Evolutionary conservation across 306 rosid genomes (phyloP).

Genomic region (Cucurbita argyrosperma): DNA sequence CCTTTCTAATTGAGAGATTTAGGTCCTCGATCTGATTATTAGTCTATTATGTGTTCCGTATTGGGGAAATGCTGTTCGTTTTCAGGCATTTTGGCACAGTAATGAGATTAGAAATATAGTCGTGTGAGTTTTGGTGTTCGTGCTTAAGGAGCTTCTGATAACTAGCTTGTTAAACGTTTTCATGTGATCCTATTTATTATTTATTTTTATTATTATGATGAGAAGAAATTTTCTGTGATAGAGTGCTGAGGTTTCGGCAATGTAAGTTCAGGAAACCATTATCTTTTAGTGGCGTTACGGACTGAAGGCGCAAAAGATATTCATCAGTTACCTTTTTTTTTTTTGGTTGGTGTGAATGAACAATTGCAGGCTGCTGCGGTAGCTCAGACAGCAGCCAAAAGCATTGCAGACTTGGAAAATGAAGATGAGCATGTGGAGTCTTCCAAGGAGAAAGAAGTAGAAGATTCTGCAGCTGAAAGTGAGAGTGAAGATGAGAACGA

Average conservation of each 20-base stretch:
- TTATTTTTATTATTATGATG: neutral
- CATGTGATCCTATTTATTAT: neutral
- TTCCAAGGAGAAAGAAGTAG: constrained; percentile 41
- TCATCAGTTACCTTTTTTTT: neutral
- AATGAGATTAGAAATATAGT: neutral
- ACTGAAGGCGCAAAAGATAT: neutral
- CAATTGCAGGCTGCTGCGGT: constrained; percentile 67
- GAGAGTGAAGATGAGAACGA: constrained; percentile 41
- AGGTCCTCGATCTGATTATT: neutral
- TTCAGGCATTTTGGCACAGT: neutral
- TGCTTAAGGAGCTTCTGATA: neutral
- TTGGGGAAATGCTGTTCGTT: neutral
- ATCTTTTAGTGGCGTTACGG: neutral
- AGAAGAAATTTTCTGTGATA: neutral
- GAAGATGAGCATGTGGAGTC: constrained; percentile 36
- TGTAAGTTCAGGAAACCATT: neutral
- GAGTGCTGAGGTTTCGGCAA: neutral
- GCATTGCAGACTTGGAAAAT: constrained; percentile 48
- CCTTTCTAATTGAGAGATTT: neutral
- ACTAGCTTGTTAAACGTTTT: neutral
- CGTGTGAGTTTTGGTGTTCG: neutral
- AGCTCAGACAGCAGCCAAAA: constrained; percentile 80
- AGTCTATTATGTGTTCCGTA: neutral
- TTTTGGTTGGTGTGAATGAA: neutral
- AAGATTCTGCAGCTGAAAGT: constrained; percentile 23